Conservation (phyloP, 2,329 filamentous ascomycete genomes). For the Verticillium nonalfalfae region DNA sequence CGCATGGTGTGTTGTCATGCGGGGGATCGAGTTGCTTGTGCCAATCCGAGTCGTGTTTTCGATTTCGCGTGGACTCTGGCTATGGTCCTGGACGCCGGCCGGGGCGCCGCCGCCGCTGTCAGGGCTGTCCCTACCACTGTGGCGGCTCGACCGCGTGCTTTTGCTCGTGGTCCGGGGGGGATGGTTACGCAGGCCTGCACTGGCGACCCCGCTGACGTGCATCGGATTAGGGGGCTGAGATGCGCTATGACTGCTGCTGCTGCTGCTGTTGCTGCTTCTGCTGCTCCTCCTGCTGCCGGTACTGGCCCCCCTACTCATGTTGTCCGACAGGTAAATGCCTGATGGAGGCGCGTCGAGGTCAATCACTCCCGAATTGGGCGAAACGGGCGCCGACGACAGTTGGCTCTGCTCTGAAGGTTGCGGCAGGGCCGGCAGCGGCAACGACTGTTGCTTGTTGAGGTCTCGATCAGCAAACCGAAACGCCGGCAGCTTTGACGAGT, state of each 20-base stretch:
- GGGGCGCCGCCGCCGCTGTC: neutral
- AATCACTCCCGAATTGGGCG: neutral
- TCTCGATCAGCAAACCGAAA: slow-evolving; percentile 42
- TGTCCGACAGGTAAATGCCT: neutral
- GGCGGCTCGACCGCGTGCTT: slow-evolving; percentile 1
- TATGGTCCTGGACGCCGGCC: neutral
- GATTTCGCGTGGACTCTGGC: slow-evolving; percentile 1
- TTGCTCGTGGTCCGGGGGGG: slow-evolving; percentile 3
- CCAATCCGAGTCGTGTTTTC: neutral
- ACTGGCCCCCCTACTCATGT: neutral
- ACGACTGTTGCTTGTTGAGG: slow-evolving; percentile 27
- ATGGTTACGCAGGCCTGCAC: slow-evolving; percentile 2
- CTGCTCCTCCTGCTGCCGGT: neutral
- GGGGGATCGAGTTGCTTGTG: neutral
- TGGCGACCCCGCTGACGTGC: neutral
- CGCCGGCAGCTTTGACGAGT: slow-evolving; percentile 48
- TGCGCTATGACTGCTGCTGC: neutral
- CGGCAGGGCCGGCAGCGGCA: slow-evolving; percentile 18
- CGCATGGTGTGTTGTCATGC: slow-evolving; percentile 3
- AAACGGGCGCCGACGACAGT: neutral
- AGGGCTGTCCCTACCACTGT: neutral
- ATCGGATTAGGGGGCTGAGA: neutral
- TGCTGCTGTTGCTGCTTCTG: slow-evolving; percentile 1
- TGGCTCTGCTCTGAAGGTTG: slow-evolving; percentile 5
- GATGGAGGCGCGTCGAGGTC: neutral